A percentile compares a stretch with the other conserved stretches of the same genome.
Conservation (phyloP, 352 stramenopile genomes). For the Globisporangium okanoganense region DNA sequence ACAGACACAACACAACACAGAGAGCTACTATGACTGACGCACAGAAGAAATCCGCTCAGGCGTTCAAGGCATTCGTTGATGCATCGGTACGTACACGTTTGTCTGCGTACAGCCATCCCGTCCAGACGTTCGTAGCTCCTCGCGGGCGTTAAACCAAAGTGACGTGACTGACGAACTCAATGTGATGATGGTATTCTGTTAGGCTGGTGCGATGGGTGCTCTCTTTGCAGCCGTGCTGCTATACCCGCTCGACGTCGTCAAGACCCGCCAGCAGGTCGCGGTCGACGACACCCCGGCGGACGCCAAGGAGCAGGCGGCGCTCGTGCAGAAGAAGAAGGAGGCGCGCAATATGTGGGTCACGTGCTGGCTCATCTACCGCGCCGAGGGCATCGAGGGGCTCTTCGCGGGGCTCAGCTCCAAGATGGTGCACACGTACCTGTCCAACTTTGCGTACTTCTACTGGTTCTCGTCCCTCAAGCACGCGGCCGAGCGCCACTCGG, state of each 20-base stretch:
- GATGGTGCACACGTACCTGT: slow-evolving; percentile 66
- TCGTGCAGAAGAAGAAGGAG: slow-evolving; percentile 37
- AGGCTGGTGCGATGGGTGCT: slow-evolving; percentile 74
- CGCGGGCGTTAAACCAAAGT: slow-evolving; percentile 4
- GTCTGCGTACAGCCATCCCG: too few relatives aligned
- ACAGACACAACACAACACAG: neutral
- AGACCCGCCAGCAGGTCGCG: slow-evolving; percentile 65
- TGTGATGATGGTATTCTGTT: slow-evolving; percentile 5
- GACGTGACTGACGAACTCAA: neutral
- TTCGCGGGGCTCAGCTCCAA: slow-evolving; percentile 75
- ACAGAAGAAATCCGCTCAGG: slow-evolving; percentile 28
- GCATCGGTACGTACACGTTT: slow-evolving; percentile 65
- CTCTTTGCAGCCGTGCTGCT: slow-evolving; percentile 70
- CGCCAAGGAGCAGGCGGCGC: slow-evolving; percentile 21
- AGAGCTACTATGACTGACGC: slow-evolving; percentile 20
- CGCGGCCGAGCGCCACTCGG: slow-evolving; percentile 44
- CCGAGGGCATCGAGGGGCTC: slow-evolving; percentile 55
- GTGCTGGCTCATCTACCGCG: slow-evolving; percentile 64
- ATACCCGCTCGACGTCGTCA: slow-evolving; percentile 75
- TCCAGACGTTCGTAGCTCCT: neutral
- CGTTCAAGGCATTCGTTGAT: slow-evolving; percentile 77
- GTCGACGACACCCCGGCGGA: slow-evolving; percentile 30
- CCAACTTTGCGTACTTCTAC: slow-evolving; percentile 86
- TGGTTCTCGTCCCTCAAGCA: slow-evolving; percentile 83
- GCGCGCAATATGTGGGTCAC: slow-evolving; percentile 45